These are phyloP conservation scores for Xylariaceae sp. DNA, from an alignment of 2,329 filamentous ascomycete genomes.

Conservation along the genomic window DNA sequence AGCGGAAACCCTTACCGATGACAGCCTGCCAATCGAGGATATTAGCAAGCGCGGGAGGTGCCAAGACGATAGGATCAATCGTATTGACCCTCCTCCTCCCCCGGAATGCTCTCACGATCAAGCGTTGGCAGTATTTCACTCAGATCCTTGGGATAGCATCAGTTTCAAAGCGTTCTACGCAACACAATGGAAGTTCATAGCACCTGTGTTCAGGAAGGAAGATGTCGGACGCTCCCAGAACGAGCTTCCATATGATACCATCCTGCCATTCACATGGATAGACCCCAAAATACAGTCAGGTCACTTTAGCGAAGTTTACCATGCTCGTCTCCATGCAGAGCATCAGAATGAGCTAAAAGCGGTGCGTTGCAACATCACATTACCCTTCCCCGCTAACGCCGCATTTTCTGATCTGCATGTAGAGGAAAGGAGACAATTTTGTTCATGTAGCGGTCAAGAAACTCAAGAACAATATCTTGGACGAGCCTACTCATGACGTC, in stretches of 20 bases:
- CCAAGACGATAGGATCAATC: background rate
- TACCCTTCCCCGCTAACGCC: background rate
- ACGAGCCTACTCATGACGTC: background rate
- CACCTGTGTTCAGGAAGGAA: constrained; percentile 4
- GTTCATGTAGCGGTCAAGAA: constrained; percentile 4
- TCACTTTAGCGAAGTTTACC: constrained; percentile 9
- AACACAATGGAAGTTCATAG: constrained; percentile 7
- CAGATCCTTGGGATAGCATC: background rate
- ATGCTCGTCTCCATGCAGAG: constrained; percentile 1
- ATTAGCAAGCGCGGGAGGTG: constrained; percentile 1
- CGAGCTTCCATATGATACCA: background rate
- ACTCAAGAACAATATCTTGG: background rate
- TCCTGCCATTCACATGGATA: constrained; percentile 5
- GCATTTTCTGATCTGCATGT: background rate
- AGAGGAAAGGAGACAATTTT: background rate
- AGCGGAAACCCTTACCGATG: background rate
- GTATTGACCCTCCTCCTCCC: too few species aligned
- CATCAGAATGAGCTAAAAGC: constrained; percentile 1
- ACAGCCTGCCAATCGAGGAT: constrained; percentile 2
- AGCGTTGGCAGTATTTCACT: constrained; percentile 6
- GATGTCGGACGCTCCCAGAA: background rate
- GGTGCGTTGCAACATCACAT: background rate
- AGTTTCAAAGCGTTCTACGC: background rate
- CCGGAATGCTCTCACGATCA: background rate
- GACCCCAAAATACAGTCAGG: background rate